Evolutionary conservation across 176 grass and related monocot genomes (phyloP), one percentile per base, ranked within the genome.

Genomic region (Canna indica): DNA sequence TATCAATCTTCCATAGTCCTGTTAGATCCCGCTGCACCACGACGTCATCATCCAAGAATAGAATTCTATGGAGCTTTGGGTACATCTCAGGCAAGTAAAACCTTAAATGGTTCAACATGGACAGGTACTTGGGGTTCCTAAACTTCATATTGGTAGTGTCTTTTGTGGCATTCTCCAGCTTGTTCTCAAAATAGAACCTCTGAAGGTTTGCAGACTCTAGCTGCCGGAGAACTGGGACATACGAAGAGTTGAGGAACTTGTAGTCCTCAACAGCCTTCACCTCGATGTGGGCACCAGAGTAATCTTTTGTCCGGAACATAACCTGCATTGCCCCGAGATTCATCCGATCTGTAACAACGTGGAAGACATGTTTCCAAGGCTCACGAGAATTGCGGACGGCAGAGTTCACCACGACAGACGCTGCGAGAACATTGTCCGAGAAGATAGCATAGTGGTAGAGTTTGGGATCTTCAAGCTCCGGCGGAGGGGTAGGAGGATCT

Each of bases 91-190:
- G 94, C 69, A 99, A 84, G 79, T 99, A 99, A 82, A 99, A 99
- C 26, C 94, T 77, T 62, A 99, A 56, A 67, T 99, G 94, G 46
- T 99, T 99, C 2, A 99, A 84, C 89, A 99, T 99, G 0, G 94
- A 99, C 9, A 99, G 80, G 70, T 99, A 99, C 75, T 99, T 99
- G 18, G 94, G 94, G 64, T 99, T 99, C 73, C 94, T 85, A 74
- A 93, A 99, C 80, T 99, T 99, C 94, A 99, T 99, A 79, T 99
- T 99, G 76, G 84, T 99, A 42, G 94, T 90, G 82, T 99, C 94
- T 77, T 99, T 99, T 46, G 94, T 99, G 16, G 94, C 94, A 73
- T 99, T 99, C 76, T 99, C 94, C 73, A 99, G 86, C 80, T 99
- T 99, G 75, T 99, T 99, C 78, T 99, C 94, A 58, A 99, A 99